Evolutionary conservation across 208 protist species (phyloP), one percentile per base, ranked within the genome.

Genomic region (Angomonas deanei): DNA sequence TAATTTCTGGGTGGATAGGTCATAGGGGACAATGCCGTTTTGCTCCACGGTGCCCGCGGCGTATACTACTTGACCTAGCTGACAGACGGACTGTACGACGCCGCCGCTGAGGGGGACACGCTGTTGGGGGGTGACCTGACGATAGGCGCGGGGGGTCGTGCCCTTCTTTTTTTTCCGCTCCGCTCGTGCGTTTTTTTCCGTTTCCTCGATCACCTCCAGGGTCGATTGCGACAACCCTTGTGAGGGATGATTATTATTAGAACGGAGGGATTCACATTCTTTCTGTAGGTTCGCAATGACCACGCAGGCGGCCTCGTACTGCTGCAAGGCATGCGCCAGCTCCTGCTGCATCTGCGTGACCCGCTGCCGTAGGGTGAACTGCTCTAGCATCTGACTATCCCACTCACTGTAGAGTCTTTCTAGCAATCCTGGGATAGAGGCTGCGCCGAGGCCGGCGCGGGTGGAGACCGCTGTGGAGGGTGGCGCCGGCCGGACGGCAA

Each of bases 271-370:
- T 17, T 93, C 84, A 30, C 77, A 52, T 55, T 95, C 84, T 39
- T 84, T 80, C 28, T 91, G 93, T 23, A 99, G 78, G 47, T 89
- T 86, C 2, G 98, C 98, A 59, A 99, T 99, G 21, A 99, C 97
- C 19, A 97, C 80, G 74, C 97, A 99, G 2, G 98, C 97, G 31
- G 98, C 98, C 72, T 99, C 98, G 73, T 99, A 97, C 84, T 99
- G 97, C 68, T 99, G 99, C 55, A 99, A 74, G 4, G 97, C 84
- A 72, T 99, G 96, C 4, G 97, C 84, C 5, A 99, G 89, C 75
- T 99, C 97, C 70, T 98, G 88, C 67, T 96, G 82, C 54, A 84
- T 81, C 50, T 85, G 75, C 8, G 91, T 78, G 23, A 98, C 78
- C 52, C 97, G 85, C 74, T 99, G 82, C 27, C 98, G 97, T 42